Conservation (phyloP, 805 yeast genomes). For the Ascoidea tarda region DNA sequence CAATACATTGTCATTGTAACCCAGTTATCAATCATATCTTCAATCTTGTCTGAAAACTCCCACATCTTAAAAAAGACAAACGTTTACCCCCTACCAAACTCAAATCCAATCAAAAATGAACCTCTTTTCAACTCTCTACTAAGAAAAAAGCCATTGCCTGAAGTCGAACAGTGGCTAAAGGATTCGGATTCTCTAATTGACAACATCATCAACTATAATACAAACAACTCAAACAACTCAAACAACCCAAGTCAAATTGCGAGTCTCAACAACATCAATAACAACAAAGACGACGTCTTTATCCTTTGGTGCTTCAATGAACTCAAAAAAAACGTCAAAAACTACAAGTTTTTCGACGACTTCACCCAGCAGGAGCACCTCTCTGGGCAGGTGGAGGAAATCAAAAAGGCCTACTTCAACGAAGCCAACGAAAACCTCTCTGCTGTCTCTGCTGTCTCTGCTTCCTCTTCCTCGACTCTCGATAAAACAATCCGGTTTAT, state of each 20-base stretch:
- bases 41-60: constrained; percentile 47
- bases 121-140: constrained; percentile 71
- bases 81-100: constrained; percentile 70
- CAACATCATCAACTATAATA: constrained; percentile 2
- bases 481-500: constrained; percentile 7
- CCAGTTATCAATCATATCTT: constrained; percentile 67
- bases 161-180: constrained; percentile 76
- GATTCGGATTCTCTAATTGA: constrained; percentile 17
- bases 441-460: not conserved
- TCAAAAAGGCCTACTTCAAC: constrained; percentile 4
- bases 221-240: too few species aligned
- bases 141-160: constrained; percentile 82
- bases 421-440: not conserved
- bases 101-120: constrained; percentile 78
- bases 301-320: constrained; percentile 5
- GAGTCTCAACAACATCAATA: not conserved
- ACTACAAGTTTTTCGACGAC: constrained; percentile 7
- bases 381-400: constrained; percentile 3
- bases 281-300: constrained; percentile 1
- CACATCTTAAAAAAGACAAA: constrained; percentile 51
- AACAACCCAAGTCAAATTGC: not conserved
- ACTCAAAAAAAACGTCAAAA: constrained; percentile 3
- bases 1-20: constrained; percentile 76
- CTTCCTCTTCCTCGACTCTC: constrained; percentile 3
- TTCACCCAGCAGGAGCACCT: constrained; percentile 3